Conservation (phyloP, 192 early-diverging fungal species). For the Cladochytrium replicatum region DNA sequence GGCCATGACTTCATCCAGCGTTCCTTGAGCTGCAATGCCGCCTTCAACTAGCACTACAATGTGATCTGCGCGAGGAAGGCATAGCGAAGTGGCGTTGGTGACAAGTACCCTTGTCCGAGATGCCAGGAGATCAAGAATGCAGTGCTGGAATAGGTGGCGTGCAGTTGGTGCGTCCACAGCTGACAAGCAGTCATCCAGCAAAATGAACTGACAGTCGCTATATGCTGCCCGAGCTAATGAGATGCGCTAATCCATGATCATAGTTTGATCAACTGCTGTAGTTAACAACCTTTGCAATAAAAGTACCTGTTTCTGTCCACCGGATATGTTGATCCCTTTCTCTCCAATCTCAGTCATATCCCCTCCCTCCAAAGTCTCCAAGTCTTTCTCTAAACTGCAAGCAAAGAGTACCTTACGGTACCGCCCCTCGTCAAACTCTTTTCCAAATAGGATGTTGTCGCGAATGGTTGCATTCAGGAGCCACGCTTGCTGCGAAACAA, state of each 20-base stretch:
- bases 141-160: conserved; percentile 52
- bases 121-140: conserved; percentile 10
- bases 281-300: no score
- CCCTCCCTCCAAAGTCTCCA: conserved; percentile 59
- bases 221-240: conserved; percentile 67
- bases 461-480: conserved; percentile 50
- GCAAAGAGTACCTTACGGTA: conserved; percentile 63
- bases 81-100: conserved; percentile 19
- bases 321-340: conserved; percentile 22
- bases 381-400: conserved; percentile 65
- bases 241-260: no score
- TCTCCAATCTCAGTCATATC: conserved; percentile 67
- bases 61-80: conserved; percentile 28
- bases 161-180: conserved; percentile 82
- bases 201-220: conserved; percentile 48
- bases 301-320: conserved; percentile 11
- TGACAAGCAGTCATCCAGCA: conserved; percentile 81
- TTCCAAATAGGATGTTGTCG: conserved; percentile 59
- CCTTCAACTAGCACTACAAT: conserved; percentile 33
- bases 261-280: no score
- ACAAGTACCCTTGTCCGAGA: conserved; percentile 8
- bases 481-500: conserved; percentile 58
- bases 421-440: conserved; percentile 38
- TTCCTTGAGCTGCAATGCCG: conserved; percentile 16
- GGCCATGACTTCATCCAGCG: conserved; percentile 27